Percentiles rank a stretch among this genome's conserved stretches.
phyloP scores from a whole-genome alignment of 164 flowering plant species.

The Paratinospora sagittata region DNA sequence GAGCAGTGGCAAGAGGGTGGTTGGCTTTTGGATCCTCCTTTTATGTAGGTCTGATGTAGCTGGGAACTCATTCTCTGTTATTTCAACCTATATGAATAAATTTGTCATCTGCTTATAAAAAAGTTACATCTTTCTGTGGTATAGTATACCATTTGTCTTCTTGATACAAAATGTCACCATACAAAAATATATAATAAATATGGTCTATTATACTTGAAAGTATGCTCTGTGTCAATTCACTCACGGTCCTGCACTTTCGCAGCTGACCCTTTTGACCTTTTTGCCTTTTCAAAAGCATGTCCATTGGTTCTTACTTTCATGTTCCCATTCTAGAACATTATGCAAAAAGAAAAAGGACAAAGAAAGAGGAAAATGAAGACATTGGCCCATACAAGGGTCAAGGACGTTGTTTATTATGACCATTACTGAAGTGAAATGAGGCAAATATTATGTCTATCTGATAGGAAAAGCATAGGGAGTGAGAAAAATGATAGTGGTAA shows the following conservation, averaged over 20 bases:
- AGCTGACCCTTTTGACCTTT: too few species aligned
- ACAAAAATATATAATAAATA: too few species aligned
- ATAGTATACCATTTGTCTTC: background rate
- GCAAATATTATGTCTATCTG: too few species aligned
- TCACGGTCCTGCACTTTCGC: background rate
- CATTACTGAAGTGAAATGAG: too few species aligned
- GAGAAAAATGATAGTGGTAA: too few species aligned
- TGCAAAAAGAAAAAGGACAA: too few species aligned
- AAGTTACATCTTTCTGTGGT: too few species aligned
- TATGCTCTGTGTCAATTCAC: background rate
- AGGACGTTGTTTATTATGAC: background rate
- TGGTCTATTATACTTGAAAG: too few species aligned
- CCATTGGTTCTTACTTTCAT: background rate
- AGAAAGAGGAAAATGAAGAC: too few species aligned
- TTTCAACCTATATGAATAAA: background rate
- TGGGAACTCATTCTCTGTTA: background rate
- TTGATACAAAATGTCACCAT: background rate
- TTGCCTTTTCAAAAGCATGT: background rate
- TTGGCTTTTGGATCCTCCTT: background rate
- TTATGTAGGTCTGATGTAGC: background rate
- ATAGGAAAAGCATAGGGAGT: too few species aligned
- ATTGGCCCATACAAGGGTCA: background rate
- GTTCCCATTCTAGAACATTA: background rate
- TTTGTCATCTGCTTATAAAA: too few species aligned
- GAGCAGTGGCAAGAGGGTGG: background rate